phyloP scores from a whole-genome alignment of 768 basidiomycete genomes.

The Agrocybe pediades region DNA sequence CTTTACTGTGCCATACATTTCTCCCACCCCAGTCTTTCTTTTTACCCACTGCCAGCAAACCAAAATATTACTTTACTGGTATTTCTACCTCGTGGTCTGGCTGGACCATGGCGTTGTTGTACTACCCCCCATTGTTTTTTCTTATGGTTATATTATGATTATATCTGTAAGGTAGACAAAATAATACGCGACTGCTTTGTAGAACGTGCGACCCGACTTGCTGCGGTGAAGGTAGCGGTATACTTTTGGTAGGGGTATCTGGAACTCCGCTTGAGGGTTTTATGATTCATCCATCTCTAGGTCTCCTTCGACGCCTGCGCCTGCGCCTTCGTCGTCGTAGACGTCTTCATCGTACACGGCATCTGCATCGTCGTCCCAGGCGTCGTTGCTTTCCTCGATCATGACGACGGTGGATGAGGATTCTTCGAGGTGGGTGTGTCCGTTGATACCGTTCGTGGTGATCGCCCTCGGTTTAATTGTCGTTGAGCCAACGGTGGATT shows the following conservation, averaged over 20 bases:
- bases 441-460: slow-evolving; percentile 8
- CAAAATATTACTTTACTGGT: slow-evolving; percentile 7
- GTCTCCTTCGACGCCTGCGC: slow-evolving; percentile 69
- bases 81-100: slow-evolving; percentile 3
- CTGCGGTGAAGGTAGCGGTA: neutral
- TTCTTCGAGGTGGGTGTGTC: neutral
- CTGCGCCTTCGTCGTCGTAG: slow-evolving; percentile 70
- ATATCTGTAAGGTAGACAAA: slow-evolving; percentile 18
- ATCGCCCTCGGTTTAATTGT: neutral
- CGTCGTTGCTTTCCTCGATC: slow-evolving; percentile 21
- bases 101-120: slow-evolving; percentile 1
- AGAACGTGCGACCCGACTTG: neutral
- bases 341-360: slow-evolving; percentile 51
- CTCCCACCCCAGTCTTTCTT: slow-evolving; percentile 21
- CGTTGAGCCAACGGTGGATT: slow-evolving; percentile 21
- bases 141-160: slow-evolving; percentile 12
- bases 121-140: slow-evolving; percentile 5
- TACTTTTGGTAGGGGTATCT: neutral
- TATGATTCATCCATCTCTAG: slow-evolving; percentile 60
- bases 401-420: slow-evolving; percentile 14
- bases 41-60: slow-evolving; percentile 11
- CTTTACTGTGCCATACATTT: slow-evolving; percentile 12
- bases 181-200: slow-evolving; percentile 15
- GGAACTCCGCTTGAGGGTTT: neutral
- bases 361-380: slow-evolving; percentile 40